Conservation (phyloP, 2,329 filamentous ascomycete species). For the Pseudopyricularia cyperi region DNA sequence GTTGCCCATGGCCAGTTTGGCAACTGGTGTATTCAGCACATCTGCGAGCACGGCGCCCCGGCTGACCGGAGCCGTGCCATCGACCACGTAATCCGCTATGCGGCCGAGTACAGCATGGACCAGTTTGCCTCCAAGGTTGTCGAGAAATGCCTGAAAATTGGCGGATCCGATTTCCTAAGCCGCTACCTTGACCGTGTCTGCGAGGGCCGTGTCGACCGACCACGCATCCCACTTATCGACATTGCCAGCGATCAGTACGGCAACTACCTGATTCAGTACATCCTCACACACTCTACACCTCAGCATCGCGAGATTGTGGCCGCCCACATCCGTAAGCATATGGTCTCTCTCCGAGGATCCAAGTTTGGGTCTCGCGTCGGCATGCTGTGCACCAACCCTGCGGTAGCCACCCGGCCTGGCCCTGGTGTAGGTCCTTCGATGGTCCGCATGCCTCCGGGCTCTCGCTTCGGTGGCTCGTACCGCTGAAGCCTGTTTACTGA, state of each 20-base stretch:
- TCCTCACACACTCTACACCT: slow-evolving; percentile 73
- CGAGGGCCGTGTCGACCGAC: slow-evolving; percentile 78
- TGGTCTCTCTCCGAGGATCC: slow-evolving; percentile 95
- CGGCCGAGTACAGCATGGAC: slow-evolving; percentile 95
- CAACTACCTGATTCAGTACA: slow-evolving; percentile 97
- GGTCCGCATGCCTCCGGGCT: slow-evolving; percentile 42
- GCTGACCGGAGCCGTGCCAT: slow-evolving; percentile 86
- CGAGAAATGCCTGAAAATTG: slow-evolving; percentile 97
- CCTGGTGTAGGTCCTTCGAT: slow-evolving; percentile 62
- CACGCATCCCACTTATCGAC: slow-evolving; percentile 92
- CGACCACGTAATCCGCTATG: slow-evolving; percentile 88
- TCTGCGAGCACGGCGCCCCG: slow-evolving; percentile 90
- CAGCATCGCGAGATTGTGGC: slow-evolving; percentile 91
- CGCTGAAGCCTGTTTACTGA: slow-evolving; percentile 28
- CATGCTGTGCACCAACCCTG: slow-evolving; percentile 97
- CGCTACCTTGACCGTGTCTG: slow-evolving; percentile 91
- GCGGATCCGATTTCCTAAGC: slow-evolving; percentile 75
- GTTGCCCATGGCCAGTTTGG: slow-evolving; percentile 96
- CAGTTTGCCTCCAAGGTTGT: slow-evolving; percentile 99
- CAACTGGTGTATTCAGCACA: slow-evolving; percentile 99
- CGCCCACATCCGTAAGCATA: slow-evolving; percentile 92
- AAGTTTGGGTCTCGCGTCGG: slow-evolving; percentile 98
- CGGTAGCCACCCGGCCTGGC: slow-evolving; percentile 75
- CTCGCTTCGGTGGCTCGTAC: slow-evolving; percentile 45
- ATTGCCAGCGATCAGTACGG: slow-evolving; percentile 98